Percentiles rank a stretch among this genome's conserved stretches.
Conservation (phyloP, 306 rosid genomes). For the Prunus fruticosa region DNA sequence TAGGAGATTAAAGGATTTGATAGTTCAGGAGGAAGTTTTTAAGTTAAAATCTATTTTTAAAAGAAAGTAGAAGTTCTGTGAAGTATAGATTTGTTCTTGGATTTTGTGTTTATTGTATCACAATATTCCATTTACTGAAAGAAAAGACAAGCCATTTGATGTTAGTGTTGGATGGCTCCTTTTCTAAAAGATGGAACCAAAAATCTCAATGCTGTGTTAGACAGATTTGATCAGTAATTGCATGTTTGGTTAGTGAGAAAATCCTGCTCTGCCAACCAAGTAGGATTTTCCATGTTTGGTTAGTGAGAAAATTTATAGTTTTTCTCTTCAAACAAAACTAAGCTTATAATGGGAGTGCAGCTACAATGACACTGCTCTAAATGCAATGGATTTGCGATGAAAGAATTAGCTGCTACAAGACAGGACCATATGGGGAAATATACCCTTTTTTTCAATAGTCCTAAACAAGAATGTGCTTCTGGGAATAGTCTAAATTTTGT, state of each 20-base stretch:
- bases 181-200: not conserved
- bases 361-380: constrained; percentile 12
- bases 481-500: constrained; percentile 44
- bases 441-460: constrained; percentile 12
- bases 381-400: constrained; percentile 5
- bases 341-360: constrained; percentile 8
- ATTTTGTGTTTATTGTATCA: too few species aligned
- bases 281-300: too few species aligned
- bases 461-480: constrained; percentile 40
- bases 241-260: not conserved
- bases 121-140: too few species aligned
- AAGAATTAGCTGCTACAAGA: constrained; percentile 31
- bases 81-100: too few species aligned
- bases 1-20: not conserved
- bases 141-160: not conserved
- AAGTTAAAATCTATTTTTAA: not conserved
- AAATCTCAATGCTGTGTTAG: not conserved
- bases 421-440: constrained; percentile 24
- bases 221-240: not conserved
- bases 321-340: too few species aligned
- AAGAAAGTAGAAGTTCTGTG: too few species aligned
- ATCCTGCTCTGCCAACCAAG: too few species aligned
- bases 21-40: not conserved
- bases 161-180: not conserved
- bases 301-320: too few species aligned